Base-by-base conservation (phyloP, 2,329 filamentous ascomycete genomes). In the Cytospora mali region DNA sequence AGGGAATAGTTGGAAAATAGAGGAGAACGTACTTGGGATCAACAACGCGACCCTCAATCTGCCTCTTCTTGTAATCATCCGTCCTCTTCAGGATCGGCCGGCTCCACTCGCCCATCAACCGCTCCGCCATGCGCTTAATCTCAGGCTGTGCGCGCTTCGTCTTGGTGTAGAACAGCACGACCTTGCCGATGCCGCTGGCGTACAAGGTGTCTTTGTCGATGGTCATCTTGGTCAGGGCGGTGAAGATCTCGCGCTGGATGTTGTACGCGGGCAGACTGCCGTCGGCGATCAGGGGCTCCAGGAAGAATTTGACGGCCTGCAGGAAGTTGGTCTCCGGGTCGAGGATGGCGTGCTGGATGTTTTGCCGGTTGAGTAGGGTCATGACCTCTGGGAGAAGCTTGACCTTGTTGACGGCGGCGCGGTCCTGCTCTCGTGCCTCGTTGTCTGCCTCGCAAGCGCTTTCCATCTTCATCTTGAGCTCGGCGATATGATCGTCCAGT, bases 251-350 rank as follows among this genome's bases (percentile, higher is more conserved):
- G 66, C 93, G 92, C 79, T 99, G 95, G 68, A 99, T 98, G 73
- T 95, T 95, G 79, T 97, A 99, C 31, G 95, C 94, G 0, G 95
- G 95, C 55, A 99, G 84, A 65, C 92, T 94, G 62, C 94, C 95
- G 73, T 98, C 94, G 70, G 94, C 93, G 13, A 35, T 55, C 52
- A 98, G 84, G 0, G 95, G 95, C 74, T 99, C 95, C 25, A 99
- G 85, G 83, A 98, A 98, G 83, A 96, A 98, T 73, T 94, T 93
- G 71, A 99, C 92, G 16, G 93, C 91, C 76, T 96, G 92, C 46
- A 99, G 81, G 66, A 99, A 90, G 78, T 98, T 97, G 72, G 90
- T 96, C 72, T 99, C 95, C 0, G 94, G 94, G 69, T 97, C 94
- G 48, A 97, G 87, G 55, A 98, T 88, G 31, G 91, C 90, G 69